phyloP scores from a whole-genome alignment of 305 asterid genomes.

The Rubia balearica region DNA sequence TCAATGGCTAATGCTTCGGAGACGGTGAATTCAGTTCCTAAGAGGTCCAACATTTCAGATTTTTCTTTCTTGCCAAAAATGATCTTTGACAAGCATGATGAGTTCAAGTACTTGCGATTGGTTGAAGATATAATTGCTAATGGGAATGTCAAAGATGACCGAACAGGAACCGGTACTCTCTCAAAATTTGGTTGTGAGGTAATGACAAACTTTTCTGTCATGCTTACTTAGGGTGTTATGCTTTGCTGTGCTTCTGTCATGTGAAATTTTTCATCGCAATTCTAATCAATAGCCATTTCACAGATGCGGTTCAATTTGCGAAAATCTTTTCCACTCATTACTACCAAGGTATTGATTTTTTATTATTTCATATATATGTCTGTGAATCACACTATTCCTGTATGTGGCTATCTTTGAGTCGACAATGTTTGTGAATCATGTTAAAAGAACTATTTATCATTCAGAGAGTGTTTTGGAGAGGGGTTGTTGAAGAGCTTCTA shows the following conservation, averaged over 20 bases:
- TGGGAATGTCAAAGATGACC: conserved; percentile 60
- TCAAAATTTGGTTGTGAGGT: conserved; percentile 90
- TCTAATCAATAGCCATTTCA: conserved; percentile 14
- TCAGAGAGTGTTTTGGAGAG: conserved; percentile 82
- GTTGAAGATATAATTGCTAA: conserved; percentile 58
- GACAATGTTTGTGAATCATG: background rate
- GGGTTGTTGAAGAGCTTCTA: conserved; percentile 81
- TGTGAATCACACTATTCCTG: background rate
- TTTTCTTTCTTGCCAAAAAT: conserved; percentile 54
- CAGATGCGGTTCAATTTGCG: conserved; percentile 83
- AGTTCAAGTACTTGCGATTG: conserved; percentile 54
- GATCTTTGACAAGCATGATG: conserved; percentile 65
- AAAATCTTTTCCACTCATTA: conserved; percentile 74
- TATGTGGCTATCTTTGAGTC: background rate
- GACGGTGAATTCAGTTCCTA: conserved; percentile 21
- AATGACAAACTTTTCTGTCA: conserved; percentile 5
- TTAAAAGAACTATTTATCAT: background rate
- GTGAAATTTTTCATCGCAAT: background rate
- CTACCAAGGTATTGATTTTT: conserved; percentile 57
- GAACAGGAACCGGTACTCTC: conserved; percentile 69
- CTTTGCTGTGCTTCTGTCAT: background rate
- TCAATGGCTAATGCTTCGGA: conserved; percentile 21
- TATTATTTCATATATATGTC: background rate
- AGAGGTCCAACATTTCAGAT: conserved; percentile 27
- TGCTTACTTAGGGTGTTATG: background rate